Evolutionary conservation across 78 protist genomes (phyloP), one percentile per base, ranked within the genome.

Genomic region (Dictyostelium citrinum): DNA sequence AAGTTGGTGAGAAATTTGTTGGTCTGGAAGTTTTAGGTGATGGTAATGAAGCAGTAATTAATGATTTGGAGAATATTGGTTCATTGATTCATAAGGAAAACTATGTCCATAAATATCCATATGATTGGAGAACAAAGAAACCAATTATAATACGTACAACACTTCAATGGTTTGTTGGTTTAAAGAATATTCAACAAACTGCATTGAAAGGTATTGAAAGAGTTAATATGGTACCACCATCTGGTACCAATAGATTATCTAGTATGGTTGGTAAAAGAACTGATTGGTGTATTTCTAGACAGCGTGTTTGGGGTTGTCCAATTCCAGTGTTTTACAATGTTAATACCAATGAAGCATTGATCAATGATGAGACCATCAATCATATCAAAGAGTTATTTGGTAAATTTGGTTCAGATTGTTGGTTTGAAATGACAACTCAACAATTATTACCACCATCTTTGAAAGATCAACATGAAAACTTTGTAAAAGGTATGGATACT

Each of bases 241-340:
- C 79, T n/a, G 90, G 93, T 41, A 39, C 77, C 17, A 76, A 84
- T 64, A 83, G 90, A 45, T 51, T 90, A 11, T 82, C 91, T 14
- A 41, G 95, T 9, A 96, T 97, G 98, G 70, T 95, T 16, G 81
- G 83, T 31, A 22, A 31, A 1, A 93, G 99, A 46, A 60, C 60
- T 9, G 98, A 96, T 78, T 98, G 99, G 99, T 98, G 99, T 77
- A 96, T 98, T 16, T 93, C 97, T 5, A 83, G 99, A 6, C 99
- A 98, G 90, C 82, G 99, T 14, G 58, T 79, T 9, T 98, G 99
- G 99, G 99, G 99, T 71, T 99, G 98, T 20, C 99, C 99, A 20
- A 98, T 98, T 29, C 99, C 99, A 5, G 98, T 93, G 9, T 98
- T 98, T 82, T 98, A 97, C 74, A 31, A 68, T 58, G 60, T 12